These are phyloP conservation scores for Blastocystis sp. DNA, from an alignment of 352 stramenopile species.

Conservation along the genomic window DNA sequence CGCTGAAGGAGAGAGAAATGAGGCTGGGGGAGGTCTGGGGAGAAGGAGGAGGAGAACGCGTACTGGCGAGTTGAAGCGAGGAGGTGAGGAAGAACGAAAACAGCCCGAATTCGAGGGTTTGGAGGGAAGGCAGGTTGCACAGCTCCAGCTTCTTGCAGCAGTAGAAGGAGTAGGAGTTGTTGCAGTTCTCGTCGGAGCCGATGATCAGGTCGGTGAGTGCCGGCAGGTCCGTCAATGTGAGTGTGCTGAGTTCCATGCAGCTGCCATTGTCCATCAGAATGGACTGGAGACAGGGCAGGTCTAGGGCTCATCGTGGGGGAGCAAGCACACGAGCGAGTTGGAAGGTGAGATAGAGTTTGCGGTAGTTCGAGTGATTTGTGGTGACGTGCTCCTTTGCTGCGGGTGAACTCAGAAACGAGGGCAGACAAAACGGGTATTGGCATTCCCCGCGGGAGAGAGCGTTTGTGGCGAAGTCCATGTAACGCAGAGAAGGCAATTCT, in stretches of 20 bases:
- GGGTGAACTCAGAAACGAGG: neutral
- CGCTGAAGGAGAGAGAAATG: constrained; percentile 38
- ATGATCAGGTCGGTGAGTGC: constrained; percentile 47
- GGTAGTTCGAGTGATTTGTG: neutral
- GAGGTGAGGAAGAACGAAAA: constrained; percentile 7
- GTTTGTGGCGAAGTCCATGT: constrained; percentile 49
- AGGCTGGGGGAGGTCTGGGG: constrained; percentile 4
- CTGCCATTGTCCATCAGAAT: constrained; percentile 45
- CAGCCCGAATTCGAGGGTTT: constrained; percentile 34
- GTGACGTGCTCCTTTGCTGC: constrained; percentile 32
- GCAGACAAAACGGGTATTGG: constrained; percentile 11
- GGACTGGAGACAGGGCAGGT: constrained; percentile 27
- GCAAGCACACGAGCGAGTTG: neutral
- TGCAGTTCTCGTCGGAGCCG: constrained; percentile 49
- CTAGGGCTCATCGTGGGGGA: neutral
- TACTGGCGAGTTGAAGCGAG: neutral
- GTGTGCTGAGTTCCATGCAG: constrained; percentile 21
- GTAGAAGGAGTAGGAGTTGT: constrained; percentile 63
- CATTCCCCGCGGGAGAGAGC: constrained; percentile 27
- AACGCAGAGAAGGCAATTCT: constrained; percentile 16
- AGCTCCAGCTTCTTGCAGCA: constrained; percentile 18
- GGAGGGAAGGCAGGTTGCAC: constrained; percentile 1
- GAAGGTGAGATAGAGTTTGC: neutral
- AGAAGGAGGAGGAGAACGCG: neutral
- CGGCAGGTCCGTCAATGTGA: neutral